Base-by-base conservation (phyloP, 2,329 filamentous ascomycete species). In the Mycosphaerella sp. region DNA sequence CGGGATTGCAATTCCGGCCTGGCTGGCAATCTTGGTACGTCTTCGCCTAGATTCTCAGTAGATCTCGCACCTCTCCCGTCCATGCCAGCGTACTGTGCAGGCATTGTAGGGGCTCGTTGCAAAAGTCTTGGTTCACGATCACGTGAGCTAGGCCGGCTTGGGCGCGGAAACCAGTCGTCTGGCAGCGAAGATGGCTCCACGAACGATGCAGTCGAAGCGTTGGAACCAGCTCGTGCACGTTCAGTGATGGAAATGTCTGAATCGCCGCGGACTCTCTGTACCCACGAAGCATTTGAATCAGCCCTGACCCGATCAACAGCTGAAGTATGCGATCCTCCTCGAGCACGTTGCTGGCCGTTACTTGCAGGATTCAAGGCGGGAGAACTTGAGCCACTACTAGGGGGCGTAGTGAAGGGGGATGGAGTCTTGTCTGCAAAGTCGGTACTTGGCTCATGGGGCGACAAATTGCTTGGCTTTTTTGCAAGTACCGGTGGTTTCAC, bases 321-420 rank as follows among this genome's bases (percentile, higher is more conserved):
- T 41, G 45, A 41, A 13, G 36, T 27, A 13, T 48, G 37, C 16
- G 36, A 41, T 25, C 13, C 36, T 17, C 37, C 37, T 16, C 13
- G 14, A 9, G 9, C 37, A n/a, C 36, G 37, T 32, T 48, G 45
- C 12, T 21, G 36, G 12, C 45, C 37, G 21, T 41, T 48, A 28
- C 36, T 37, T 12, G 16, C 16, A 10, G 27, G 28, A 4, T 16
- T 28, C 21, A 28, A 9, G 10, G 53, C 59, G 10, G 70, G 71
- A 3, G 65, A 64, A 39, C 78, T 84, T 50, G 79, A 82, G 4
- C 80, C 79, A 64, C 85, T 91, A 59, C 82, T 84, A 0, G 90
- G 89, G 14, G 89, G 89, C 32, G 89, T 95, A 63, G 77, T 89
- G 65, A 96, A 95, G 0, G 91, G 90, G 1, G 91, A 95, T 0